Evolutionary conservation across 2,329 filamentous ascomycete genomes (phyloP), one percentile per base, ranked within the genome.

Genomic region (Fulvia fulva): DNA sequence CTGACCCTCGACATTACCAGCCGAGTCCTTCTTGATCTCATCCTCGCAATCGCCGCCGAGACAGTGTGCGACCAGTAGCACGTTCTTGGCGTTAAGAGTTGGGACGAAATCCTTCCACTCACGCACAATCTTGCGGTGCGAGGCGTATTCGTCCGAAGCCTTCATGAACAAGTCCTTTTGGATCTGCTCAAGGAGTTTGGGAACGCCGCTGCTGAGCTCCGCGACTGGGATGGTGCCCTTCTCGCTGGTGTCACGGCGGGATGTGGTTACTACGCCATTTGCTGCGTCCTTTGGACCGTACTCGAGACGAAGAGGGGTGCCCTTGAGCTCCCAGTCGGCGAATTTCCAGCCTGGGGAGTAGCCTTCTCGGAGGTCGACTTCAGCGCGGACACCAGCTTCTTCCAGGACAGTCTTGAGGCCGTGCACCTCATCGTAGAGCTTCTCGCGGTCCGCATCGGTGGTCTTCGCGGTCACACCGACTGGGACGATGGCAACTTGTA

Each of bases 321-420:
- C 94, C 78, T 93, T 95, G 68, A 97, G 83, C 76, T 99, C 95
- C 91, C 91, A 97, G 77, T 99, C 92, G 77, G 95, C 96, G 81
- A 99, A 99, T 77, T 99, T 99, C 87, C 89, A 97, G 64, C 91
- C 91, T 41, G 94, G 92, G 60, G 91, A 86, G 75, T 97, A 96
- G 65, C 89, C 89, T 53, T 97, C 93, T 59, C 95, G 87, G 73
- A 86, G 83, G 73, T 99, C 94, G 53, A 87, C 84, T 65, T 95
- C 88, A 58, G 85, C 84, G 58, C 94, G 89, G 41, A 99, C 80
- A 56, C 87, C 87, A 21, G 83, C 88, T 60, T 85, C 86, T 71
- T 85, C 85, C 52, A 99, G 82, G 11, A 84, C 82, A 32, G 80
- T 76, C 51, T 84, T 83, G 61, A 99, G 83, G 51, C 84, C 83